Evolutionary conservation across 805 yeast species (phyloP).

Genomic region (Candida quercuum): DNA sequence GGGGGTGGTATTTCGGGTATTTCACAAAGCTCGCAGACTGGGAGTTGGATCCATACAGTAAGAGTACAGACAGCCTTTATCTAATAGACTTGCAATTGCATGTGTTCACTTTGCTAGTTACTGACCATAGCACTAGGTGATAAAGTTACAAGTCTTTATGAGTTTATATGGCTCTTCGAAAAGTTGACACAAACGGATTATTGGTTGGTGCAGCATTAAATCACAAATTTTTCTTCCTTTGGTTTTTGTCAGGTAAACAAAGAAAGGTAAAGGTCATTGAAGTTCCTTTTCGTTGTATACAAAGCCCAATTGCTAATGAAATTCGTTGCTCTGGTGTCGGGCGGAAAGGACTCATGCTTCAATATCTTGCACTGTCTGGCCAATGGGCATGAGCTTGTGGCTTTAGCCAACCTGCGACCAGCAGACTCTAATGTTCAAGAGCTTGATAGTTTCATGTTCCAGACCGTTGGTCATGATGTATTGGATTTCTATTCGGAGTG

Average conservation of each 20-base stretch:
- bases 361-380: conserved; percentile 82
- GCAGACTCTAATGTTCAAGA: conserved; percentile 48
- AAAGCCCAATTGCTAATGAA: conserved; percentile 58
- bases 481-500: conserved; percentile 62
- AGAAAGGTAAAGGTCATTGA: too few relatives aligned
- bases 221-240: not conserved
- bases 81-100: too few relatives aligned
- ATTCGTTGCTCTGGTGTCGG: conserved; percentile 86
- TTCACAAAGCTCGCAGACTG: too few relatives aligned
- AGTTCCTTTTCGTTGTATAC: too few relatives aligned
- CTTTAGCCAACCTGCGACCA: conserved; percentile 82
- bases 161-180: too few relatives aligned
- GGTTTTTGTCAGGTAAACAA: too few relatives aligned
- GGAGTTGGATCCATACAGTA: too few relatives aligned
- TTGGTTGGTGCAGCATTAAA: not conserved
- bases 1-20: not conserved
- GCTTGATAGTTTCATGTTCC: conserved; percentile 94
- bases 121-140: too few relatives aligned
- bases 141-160: too few relatives aligned
- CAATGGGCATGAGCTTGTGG: conserved; percentile 80
- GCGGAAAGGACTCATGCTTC: conserved; percentile 94
- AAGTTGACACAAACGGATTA: not conserved
- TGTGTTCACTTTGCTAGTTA: too few relatives aligned
- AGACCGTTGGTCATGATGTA: conserved; percentile 90
- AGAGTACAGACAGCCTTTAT: too few relatives aligned